A percentile compares a stretch with the other conserved stretches of the same genome.
Conservation (phyloP, 768 basidiomycete species). For the Boletus rubroflammeus region DNA sequence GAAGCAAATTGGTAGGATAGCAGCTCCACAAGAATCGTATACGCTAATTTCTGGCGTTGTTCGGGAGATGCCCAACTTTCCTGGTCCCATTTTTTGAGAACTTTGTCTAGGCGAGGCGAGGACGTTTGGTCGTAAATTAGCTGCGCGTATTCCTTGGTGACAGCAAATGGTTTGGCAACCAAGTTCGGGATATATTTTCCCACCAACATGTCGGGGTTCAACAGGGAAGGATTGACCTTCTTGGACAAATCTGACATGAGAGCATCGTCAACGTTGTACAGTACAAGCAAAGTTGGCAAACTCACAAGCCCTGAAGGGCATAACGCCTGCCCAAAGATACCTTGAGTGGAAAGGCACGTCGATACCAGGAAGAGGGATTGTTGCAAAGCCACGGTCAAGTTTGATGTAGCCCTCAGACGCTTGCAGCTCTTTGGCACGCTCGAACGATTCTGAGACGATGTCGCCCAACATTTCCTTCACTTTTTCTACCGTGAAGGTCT, state of each 20-base stretch:
- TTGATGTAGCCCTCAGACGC: slow-evolving; percentile 83
- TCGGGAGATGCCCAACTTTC: slow-evolving; percentile 80
- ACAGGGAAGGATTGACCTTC: slow-evolving; percentile 89
- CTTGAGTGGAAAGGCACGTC: slow-evolving; percentile 99
- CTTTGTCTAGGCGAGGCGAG: slow-evolving; percentile 91
- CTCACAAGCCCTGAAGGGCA: slow-evolving; percentile 96
- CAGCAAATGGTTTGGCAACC: slow-evolving; percentile 82
- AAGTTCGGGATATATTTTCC: slow-evolving; percentile 98
- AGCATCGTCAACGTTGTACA: not conserved
- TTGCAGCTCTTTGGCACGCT: slow-evolving; percentile 74
- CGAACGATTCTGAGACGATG: slow-evolving; percentile 80
- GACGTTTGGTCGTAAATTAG: slow-evolving; percentile 95
- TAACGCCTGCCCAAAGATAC: slow-evolving; percentile 97
- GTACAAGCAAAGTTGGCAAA: slow-evolving; percentile 15
- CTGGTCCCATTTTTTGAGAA: slow-evolving; percentile 91
- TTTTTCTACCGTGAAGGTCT: slow-evolving; percentile 84
- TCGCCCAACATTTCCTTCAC: slow-evolving; percentile 95
- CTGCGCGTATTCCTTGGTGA: slow-evolving; percentile 85
- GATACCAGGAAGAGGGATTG: slow-evolving; percentile 92
- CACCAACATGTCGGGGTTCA: slow-evolving; percentile 92
- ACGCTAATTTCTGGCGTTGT: slow-evolving; percentile 91
- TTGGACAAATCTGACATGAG: slow-evolving; percentile 76
- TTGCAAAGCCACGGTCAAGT: slow-evolving; percentile 95
- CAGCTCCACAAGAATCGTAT: slow-evolving; percentile 93
- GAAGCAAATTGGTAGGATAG: slow-evolving; percentile 98